A percentile compares a stretch with the other conserved stretches of the same genome.
Evolutionary conservation across 1,284 basidiomycete genomes (phyloP).

Genomic region (Ceratobasidium sp.): DNA sequence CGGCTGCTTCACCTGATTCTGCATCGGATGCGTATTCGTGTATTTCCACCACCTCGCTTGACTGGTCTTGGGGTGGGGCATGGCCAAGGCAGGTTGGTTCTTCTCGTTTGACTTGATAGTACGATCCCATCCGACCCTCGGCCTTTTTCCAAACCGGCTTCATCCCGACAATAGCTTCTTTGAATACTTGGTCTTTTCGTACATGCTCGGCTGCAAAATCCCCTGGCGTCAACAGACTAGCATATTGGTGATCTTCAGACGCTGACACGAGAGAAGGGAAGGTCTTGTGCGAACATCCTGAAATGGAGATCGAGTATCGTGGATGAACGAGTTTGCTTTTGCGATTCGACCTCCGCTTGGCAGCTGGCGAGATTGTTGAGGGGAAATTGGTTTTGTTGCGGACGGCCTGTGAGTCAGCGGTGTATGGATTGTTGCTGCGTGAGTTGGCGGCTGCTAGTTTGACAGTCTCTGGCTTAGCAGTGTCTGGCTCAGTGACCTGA

Average conservation of each 20-base stretch:
- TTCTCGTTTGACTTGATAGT: neutral
- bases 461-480: too few species aligned
- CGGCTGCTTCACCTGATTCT: neutral
- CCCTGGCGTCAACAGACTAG: neutral
- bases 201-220: neutral
- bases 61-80: neutral
- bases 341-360: neutral
- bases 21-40: neutral
- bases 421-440: too few species aligned
- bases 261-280: neutral
- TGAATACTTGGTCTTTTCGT: neutral
- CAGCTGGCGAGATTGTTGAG: neutral
- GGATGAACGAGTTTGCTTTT: neutral
- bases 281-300: neutral
- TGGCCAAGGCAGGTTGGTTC: neutral
- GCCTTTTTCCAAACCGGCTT: neutral
- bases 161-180: neutral
- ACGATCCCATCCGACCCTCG: neutral
- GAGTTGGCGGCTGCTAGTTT: too few species aligned
- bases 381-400: neutral
- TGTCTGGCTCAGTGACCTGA: neutral
- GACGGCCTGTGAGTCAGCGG: neutral
- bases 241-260: neutral
- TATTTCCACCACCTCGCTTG: neutral
- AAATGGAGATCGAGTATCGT: slow-evolving; percentile 4